Percentiles rank a stretch among this genome's conserved stretches.
phyloP scores from a whole-genome alignment of 306 rosid species.

The Medicago ruthenica region DNA sequence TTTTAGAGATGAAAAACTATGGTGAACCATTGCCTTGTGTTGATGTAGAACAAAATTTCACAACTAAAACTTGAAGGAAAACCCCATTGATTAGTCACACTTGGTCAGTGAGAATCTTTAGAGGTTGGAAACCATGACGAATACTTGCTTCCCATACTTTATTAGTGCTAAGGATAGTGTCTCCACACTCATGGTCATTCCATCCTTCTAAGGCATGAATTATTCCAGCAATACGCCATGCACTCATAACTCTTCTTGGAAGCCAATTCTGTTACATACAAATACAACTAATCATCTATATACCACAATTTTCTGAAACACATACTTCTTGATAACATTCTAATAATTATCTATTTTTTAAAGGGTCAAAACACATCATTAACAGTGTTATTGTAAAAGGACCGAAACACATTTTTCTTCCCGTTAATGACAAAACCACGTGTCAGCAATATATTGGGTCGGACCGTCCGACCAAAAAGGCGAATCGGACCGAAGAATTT shows the following conservation, averaged over 20 bases:
- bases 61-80: neutral
- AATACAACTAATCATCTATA: neutral
- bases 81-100: neutral
- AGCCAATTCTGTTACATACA: conserved; percentile 53
- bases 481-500: no score
- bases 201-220: conserved; percentile 68
- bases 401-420: no score
- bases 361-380: no score
- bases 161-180: conserved; percentile 29
- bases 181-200: conserved; percentile 61
- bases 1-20: neutral
- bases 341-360: no score
- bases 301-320: no score
- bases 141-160: conserved; percentile 63
- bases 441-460: no score
- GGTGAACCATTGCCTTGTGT: neutral
- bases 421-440: no score
- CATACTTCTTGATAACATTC: no score
- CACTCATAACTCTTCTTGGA: conserved; percentile 71
- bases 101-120: neutral
- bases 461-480: no score
- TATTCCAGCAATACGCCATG: conserved; percentile 65
- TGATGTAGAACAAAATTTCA: neutral
- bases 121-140: conserved; percentile 59
- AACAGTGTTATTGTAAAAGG: no score